phyloP scores from a whole-genome alignment of 2,329 filamentous ascomycete species.

The Penicillium sp. region DNA sequence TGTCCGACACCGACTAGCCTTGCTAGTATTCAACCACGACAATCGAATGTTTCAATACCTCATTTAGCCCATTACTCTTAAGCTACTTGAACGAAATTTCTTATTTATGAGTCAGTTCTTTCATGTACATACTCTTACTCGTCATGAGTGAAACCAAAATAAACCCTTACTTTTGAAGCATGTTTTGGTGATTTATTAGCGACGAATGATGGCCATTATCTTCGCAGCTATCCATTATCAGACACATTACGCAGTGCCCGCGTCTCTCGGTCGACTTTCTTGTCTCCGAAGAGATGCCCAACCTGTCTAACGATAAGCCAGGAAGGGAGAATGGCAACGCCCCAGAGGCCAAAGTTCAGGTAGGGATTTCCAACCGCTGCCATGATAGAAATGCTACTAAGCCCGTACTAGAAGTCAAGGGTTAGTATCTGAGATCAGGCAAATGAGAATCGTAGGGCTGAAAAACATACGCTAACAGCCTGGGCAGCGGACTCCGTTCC shows the following conservation, averaged over 20 bases:
- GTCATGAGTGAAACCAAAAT: no score
- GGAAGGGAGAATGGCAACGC: constrained; percentile 63
- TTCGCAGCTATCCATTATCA: background rate
- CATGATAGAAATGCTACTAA: constrained; percentile 66
- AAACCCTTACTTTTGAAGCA: no score
- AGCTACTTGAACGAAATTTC: background rate
- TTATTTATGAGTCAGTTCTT: background rate
- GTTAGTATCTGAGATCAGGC: background rate
- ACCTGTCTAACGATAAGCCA: constrained; percentile 69
- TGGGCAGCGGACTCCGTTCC: constrained; percentile 75
- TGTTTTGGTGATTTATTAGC: no score
- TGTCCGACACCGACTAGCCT: constrained; percentile 80
- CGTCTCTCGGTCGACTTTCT: constrained; percentile 34
- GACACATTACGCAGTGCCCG: constrained; percentile 11
- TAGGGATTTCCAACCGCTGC: constrained; percentile 70
- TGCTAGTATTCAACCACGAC: constrained; percentile 88
- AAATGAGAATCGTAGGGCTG: background rate
- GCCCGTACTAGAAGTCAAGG: constrained; percentile 57
- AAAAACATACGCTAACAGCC: constrained; percentile 61
- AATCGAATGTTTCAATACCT: constrained; percentile 57
- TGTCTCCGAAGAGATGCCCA: constrained; percentile 44
- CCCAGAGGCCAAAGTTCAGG: constrained; percentile 73
- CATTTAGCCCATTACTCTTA: constrained; percentile 4
- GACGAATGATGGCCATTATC: no score
- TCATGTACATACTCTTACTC: constrained; percentile 17